Evolutionary conservation across 148 eudicot species (phyloP), one percentile per base, ranked within the genome.

Genomic region (Silene uniflora): DNA sequence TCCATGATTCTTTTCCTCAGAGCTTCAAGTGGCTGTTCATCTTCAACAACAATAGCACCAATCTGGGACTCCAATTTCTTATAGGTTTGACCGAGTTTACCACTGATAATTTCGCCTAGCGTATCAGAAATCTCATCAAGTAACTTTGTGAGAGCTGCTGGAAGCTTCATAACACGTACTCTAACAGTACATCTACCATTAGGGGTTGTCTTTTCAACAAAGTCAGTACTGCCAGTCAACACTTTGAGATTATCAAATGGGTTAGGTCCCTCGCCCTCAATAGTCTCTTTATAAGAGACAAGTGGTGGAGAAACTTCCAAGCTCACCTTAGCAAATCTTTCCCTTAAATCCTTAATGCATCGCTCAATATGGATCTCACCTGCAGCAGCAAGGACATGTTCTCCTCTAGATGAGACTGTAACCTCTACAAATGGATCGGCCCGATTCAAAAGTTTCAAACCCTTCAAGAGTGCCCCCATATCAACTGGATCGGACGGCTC

Each of bases 401-500:
- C 98, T 24, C 98, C 98, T 78, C 93, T 87, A 69, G 95, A 79
- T 72, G 97, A 92, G 77, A 95, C 90, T n/a, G 88, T 84, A 75
- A 95, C 96, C 87, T 95, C 98, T 18, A 94, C 98, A 86, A 94
- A 94, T 2, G 98, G 96, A 75, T 94, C 98, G 0, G 97, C 98
- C 25, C 89, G 90, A 66, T 94, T 94, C 39, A 94, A 71, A 67
- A 94, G 92, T 77, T 83, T 88, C 82, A 94, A 81, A 10, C 98
- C 98, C 85, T 90, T 94, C 91, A 89, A 83, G n/a, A 94, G 86
- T 47, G 96, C 90, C 69, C 88, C 93, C 91, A 94, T 90, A 77
- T 94, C 97, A 66, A 89, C 88, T 13, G 96, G 97, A 78, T 94
- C 93, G 17, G 97, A 90, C 55, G 97, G 93, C 80, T 94, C 98